phyloP scores from a whole-genome alignment of 257 asterid genomes.

The Prunella vulgaris region DNA sequence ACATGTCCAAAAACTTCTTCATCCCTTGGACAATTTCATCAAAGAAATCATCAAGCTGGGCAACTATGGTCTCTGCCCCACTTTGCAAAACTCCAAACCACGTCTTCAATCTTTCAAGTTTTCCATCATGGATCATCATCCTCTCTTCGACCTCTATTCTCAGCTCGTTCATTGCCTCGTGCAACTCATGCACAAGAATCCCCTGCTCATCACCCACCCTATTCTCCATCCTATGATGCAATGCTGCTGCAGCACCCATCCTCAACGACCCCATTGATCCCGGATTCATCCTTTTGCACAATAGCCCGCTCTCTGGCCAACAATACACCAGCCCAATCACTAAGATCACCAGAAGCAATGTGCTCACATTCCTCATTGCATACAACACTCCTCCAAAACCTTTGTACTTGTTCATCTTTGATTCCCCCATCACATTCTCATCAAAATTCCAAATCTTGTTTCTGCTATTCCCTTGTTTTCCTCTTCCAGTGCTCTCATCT shows the following conservation, averaged over 20 bases:
- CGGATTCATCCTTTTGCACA: slow-evolving; percentile 32
- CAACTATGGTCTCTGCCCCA: slow-evolving; percentile 56
- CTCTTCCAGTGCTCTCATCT: slow-evolving; percentile 46
- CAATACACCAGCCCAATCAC: slow-evolving; percentile 54
- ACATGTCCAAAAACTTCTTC: slow-evolving; percentile 65
- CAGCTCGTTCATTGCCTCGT: slow-evolving; percentile 40
- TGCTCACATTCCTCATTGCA: slow-evolving; percentile 59
- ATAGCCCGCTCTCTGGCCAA: slow-evolving; percentile 48
- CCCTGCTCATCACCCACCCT: slow-evolving; percentile 40
- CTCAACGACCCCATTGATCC: neutral
- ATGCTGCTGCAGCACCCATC: slow-evolving; percentile 48
- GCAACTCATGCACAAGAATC: slow-evolving; percentile 49
- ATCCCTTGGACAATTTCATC: slow-evolving; percentile 79
- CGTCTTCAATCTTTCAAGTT: slow-evolving; percentile 47
- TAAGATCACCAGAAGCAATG: slow-evolving; percentile 53
- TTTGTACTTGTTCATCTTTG: slow-evolving; percentile 58
- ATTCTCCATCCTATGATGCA: slow-evolving; percentile 45
- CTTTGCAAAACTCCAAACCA: slow-evolving; percentile 53
- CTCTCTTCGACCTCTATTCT: slow-evolving; percentile 37
- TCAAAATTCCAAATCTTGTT: slow-evolving; percentile 45
- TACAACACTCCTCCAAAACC: slow-evolving; percentile 64
- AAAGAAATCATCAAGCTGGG: slow-evolving; percentile 72
- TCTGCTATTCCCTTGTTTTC: slow-evolving; percentile 52
- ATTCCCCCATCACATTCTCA: slow-evolving; percentile 34
- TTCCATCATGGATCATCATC: slow-evolving; percentile 32